phyloP scores from a whole-genome alignment of 2,329 filamentous ascomycete species.

The Spiromastix sp. region DNA sequence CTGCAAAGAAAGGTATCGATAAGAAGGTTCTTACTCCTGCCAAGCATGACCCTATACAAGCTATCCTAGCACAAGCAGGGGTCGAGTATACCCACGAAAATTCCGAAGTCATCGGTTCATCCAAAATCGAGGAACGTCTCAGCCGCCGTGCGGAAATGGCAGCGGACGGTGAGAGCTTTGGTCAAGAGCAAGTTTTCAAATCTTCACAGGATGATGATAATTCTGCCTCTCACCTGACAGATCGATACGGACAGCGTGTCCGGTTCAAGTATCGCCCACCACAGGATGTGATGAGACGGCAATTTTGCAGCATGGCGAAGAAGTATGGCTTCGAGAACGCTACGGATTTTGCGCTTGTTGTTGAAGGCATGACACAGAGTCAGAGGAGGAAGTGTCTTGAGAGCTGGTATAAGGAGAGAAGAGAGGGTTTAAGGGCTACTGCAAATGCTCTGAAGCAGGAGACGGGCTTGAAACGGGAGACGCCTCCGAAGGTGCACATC shows the following conservation, averaged over 20 bases:
- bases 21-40: conserved; percentile 24
- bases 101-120: conserved; percentile 84
- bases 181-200: conserved; percentile 27
- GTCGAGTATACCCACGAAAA: conserved; percentile 97
- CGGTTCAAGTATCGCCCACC: conserved; percentile 62
- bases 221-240: conserved; percentile 8
- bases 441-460: too few species aligned
- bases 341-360: conserved; percentile 77
- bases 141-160: conserved; percentile 59
- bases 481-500: too few species aligned
- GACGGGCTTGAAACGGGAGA: too few species aligned
- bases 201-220: conserved; percentile 13
- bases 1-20: conserved; percentile 30
- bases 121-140: conserved; percentile 79
- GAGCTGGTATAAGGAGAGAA: conserved; percentile 63
- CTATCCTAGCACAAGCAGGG: conserved; percentile 76
- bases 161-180: conserved; percentile 18
- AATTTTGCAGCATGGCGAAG: conserved; percentile 85
- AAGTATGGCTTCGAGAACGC: conserved; percentile 66
- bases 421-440: conserved; percentile 43
- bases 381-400: conserved; percentile 69
- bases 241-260: conserved; percentile 26
- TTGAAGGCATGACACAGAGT: conserved; percentile 83
- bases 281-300: conserved; percentile 60
- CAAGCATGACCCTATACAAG: conserved; percentile 66